These are phyloP conservation scores for Prunella vulgaris DNA, from an alignment of 257 asterid genomes.

Conservation along the genomic window DNA sequence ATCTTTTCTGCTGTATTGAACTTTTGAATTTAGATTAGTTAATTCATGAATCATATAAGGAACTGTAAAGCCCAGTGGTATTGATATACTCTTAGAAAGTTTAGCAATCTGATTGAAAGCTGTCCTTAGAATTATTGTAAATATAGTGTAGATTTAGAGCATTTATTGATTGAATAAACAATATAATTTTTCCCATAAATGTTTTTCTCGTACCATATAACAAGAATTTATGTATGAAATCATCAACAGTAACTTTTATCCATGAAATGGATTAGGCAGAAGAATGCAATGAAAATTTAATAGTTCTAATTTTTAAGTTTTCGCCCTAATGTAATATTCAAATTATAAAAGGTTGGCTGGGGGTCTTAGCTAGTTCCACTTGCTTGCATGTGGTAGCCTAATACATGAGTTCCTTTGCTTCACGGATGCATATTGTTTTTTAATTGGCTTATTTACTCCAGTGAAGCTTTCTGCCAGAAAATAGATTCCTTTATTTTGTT, in stretches of 20 bases:
- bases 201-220: too few species aligned
- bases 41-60: background rate
- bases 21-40: background rate
- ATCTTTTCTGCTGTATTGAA: background rate
- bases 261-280: background rate
- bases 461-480: background rate
- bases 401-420: background rate
- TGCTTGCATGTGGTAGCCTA: background rate
- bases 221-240: background rate
- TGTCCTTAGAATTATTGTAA: too few species aligned
- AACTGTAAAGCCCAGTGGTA: background rate
- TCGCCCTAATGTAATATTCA: background rate
- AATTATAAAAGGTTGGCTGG: background rate
- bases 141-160: too few species aligned
- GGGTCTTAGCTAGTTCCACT: background rate
- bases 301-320: background rate
- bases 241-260: background rate
- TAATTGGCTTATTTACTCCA: background rate
- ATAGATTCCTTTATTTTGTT: background rate
- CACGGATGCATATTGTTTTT: background rate
- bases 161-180: too few species aligned
- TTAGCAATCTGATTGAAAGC: background rate
- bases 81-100: background rate
- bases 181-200: too few species aligned
- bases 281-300: background rate